A percentile compares a stretch with the other conserved stretches of the same genome.
These are phyloP conservation scores for Ananas comosus DNA, from an alignment of 176 grass and related monocot species.

Conservation along the genomic window DNA sequence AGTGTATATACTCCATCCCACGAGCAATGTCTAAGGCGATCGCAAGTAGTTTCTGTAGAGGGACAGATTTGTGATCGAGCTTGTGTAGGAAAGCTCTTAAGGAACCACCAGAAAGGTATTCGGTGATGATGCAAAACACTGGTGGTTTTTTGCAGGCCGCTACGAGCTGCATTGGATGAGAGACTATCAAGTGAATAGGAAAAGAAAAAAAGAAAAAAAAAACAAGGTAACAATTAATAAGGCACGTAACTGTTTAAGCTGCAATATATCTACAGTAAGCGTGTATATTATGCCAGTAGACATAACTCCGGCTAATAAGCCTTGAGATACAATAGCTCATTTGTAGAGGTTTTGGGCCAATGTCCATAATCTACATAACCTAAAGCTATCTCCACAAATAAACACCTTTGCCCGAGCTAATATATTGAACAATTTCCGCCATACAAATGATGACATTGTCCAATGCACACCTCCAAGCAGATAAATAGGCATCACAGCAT, in stretches of 20 bases:
- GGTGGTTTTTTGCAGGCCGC: slow-evolving; percentile 67
- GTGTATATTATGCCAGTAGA: neutral
- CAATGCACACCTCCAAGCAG: neutral
- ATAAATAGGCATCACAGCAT: neutral
- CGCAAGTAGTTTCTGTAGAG: slow-evolving; percentile 50
- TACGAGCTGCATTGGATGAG: slow-evolving; percentile 51
- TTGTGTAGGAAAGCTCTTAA: slow-evolving; percentile 81
- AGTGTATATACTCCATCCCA: slow-evolving; percentile 90
- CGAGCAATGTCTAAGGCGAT: slow-evolving; percentile 58
- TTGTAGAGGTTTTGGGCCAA: neutral
- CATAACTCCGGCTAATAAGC: neutral
- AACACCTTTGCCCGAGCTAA: neutral
- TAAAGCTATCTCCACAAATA: neutral
- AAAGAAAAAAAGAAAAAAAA: neutral
- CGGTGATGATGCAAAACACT: slow-evolving; percentile 85
- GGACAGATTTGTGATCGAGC: slow-evolving; percentile 42
- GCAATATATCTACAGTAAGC: neutral
- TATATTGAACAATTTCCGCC: neutral
- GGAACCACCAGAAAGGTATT: slow-evolving; percentile 74
- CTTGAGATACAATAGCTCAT: neutral
- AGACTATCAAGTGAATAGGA: neutral
- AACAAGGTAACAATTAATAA: neutral
- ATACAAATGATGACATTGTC: neutral
- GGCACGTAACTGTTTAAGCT: neutral
- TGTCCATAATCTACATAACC: neutral